Conservation (phyloP, 2,329 filamentous ascomycete species). For the Penicillium sp. region DNA sequence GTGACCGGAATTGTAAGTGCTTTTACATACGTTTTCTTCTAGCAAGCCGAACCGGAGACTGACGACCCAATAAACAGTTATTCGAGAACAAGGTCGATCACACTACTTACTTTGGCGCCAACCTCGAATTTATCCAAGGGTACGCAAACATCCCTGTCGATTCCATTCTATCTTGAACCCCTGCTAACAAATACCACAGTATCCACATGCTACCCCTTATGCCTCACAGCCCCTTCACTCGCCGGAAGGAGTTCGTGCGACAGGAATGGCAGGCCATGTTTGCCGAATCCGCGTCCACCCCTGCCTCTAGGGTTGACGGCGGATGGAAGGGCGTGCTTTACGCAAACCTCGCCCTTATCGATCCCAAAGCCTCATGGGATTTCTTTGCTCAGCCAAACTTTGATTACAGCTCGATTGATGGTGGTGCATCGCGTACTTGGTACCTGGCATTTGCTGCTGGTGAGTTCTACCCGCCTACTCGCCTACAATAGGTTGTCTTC, state of each 20-base stretch:
- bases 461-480: conserved; percentile 31
- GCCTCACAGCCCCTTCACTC: conserved; percentile 65
- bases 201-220: conserved; percentile 82
- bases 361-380: conserved; percentile 66
- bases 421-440: conserved; percentile 80
- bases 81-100: conserved; percentile 97
- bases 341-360: conserved; percentile 75
- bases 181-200: conserved; percentile 49
- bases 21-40: background rate
- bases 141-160: conserved; percentile 23
- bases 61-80: conserved; percentile 48
- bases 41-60: background rate
- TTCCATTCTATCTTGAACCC: background rate
- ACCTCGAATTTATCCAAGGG: conserved; percentile 69
- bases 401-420: conserved; percentile 65
- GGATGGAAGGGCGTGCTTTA: conserved; percentile 86
- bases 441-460: conserved; percentile 77
- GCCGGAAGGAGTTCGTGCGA: conserved; percentile 67
- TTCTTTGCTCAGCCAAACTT: conserved; percentile 72
- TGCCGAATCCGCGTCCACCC: conserved; percentile 62
- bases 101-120: conserved; percentile 79
- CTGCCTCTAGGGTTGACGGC: conserved; percentile 56
- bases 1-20: conserved; percentile 55
- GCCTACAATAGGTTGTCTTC: background rate
- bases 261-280: conserved; percentile 86